Percentiles rank a stretch among this genome's conserved stretches.
phyloP scores from a whole-genome alignment of 352 stramenopile species.

The Pythium dissimile region DNA sequence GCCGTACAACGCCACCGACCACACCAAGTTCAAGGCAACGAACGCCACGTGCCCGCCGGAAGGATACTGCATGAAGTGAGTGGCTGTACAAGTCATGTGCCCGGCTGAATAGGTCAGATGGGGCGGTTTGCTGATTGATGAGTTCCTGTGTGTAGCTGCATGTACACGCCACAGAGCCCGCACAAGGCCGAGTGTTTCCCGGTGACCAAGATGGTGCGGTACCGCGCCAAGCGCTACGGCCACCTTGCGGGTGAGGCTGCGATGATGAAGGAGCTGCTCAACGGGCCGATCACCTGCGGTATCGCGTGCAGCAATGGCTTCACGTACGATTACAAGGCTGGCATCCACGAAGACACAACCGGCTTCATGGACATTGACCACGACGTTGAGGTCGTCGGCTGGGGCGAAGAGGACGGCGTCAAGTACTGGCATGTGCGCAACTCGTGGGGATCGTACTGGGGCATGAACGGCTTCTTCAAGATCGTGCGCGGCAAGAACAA shows the following conservation, averaged over 20 bases:
- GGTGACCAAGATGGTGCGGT: conserved; percentile 76
- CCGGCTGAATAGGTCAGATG: too few species aligned
- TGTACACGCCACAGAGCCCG: conserved; percentile 65
- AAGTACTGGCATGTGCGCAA: conserved; percentile 98
- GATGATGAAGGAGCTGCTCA: conserved; percentile 81
- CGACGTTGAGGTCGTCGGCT: conserved; percentile 87
- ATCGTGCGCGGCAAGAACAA: conserved; percentile 93
- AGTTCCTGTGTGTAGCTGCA: conserved; percentile 33
- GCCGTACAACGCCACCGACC: conserved; percentile 80
- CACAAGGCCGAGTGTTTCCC: conserved; percentile 51
- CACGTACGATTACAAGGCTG: conserved; percentile 90
- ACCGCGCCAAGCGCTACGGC: conserved; percentile 69
- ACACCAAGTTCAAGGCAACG: conserved; percentile 61
- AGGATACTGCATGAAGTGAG: conserved; percentile 85
- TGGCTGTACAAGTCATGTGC: too few species aligned
- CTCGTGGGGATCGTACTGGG: conserved; percentile 93
- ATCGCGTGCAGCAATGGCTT: conserved; percentile 90
- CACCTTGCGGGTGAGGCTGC: conserved; percentile 64
- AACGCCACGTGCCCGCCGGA: conserved; percentile 72
- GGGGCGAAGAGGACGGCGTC: conserved; percentile 87
- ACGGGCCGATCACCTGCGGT: conserved; percentile 91
- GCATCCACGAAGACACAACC: conserved; percentile 90
- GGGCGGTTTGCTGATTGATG: background rate
- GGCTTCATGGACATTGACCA: conserved; percentile 85
- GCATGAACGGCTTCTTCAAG: conserved; percentile 96